A percentile compares a stretch with the other conserved stretches of the same genome.
Evolutionary conservation across 495 filamentous ascomycete genomes (phyloP).

Genomic region (Penicillium lagena): DNA sequence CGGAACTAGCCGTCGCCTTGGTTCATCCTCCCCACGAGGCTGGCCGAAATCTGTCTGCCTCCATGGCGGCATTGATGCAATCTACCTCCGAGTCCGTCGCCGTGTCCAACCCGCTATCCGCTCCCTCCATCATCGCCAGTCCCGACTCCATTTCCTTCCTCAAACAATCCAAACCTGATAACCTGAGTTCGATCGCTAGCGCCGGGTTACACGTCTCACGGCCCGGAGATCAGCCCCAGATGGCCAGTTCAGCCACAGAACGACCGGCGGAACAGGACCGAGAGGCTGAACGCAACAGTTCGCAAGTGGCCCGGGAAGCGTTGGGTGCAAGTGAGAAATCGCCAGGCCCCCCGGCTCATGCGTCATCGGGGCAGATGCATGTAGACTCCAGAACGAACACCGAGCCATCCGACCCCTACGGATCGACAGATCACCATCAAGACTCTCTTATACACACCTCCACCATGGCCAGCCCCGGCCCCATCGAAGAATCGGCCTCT

Average conservation of each 20-base stretch:
- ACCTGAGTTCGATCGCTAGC: conserved; percentile 39
- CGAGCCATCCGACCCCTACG: conserved; percentile 25
- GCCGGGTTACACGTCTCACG: conserved; percentile 40
- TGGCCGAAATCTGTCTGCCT: conserved; percentile 29
- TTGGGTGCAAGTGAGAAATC: conserved; percentile 38
- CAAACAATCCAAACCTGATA: conserved; percentile 37
- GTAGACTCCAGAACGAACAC: conserved; percentile 31
- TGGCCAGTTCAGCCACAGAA: conserved; percentile 27
- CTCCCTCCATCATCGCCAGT: conserved; percentile 22
- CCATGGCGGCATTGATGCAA: conserved; percentile 45
- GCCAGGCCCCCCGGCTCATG: conserved; percentile 19
- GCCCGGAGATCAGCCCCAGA: conserved; percentile 26
- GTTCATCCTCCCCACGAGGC: conserved; percentile 29
- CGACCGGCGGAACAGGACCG: conserved; percentile 27
- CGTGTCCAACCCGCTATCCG: conserved; percentile 31
- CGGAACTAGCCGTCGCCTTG: conserved; percentile 60
- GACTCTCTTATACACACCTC: conserved; percentile 31
- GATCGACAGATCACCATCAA: conserved; percentile 21
- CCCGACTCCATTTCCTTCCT: conserved; percentile 29
- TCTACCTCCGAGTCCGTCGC: conserved; percentile 38
- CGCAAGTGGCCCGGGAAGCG: conserved; percentile 39
- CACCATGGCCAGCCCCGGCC: conserved; percentile 41
- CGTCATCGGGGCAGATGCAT: conserved; percentile 39
- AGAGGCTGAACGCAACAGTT: conserved; percentile 33
- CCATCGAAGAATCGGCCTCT: conserved; percentile 37